These are phyloP conservation scores for Lactarius evosmus DNA, from an alignment of 768 basidiomycete species.

Conservation along the genomic window DNA sequence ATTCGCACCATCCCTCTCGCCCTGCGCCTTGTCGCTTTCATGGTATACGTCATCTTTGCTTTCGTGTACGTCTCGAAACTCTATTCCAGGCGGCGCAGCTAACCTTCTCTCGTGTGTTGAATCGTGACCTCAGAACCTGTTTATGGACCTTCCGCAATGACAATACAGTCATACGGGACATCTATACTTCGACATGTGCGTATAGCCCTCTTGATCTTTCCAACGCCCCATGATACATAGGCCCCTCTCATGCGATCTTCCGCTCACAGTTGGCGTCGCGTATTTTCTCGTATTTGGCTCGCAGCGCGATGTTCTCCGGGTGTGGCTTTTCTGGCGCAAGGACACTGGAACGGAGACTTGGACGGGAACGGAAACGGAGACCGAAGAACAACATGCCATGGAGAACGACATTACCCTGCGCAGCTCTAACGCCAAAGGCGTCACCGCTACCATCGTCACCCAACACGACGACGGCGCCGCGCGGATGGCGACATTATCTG, in stretches of 20 bases:
- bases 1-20: conserved; percentile 11
- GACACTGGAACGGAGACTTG: not conserved
- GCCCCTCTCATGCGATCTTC: no score
- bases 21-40: conserved; percentile 8
- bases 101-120: not conserved
- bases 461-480: no score
- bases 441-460: no score
- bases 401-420: no score
- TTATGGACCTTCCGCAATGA: conserved; percentile 8
- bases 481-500: no score
- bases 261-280: conserved; percentile 17
- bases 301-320: conserved; percentile 14
- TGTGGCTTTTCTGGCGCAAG: conserved; percentile 16
- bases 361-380: not conserved
- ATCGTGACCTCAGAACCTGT: conserved; percentile 8
- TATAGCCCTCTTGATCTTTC: not conserved
- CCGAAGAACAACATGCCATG: no score
- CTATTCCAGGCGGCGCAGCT: not conserved
- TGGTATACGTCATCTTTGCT: conserved; percentile 8
- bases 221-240: no score
- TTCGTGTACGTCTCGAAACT: conserved; percentile 6
- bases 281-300: conserved; percentile 21
- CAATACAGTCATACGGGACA: conserved; percentile 11
- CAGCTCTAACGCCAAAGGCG: no score
- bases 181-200: conserved; percentile 22